phyloP scores from a whole-genome alignment of 768 basidiomycete genomes.

The Xerocomellus intermedius region DNA sequence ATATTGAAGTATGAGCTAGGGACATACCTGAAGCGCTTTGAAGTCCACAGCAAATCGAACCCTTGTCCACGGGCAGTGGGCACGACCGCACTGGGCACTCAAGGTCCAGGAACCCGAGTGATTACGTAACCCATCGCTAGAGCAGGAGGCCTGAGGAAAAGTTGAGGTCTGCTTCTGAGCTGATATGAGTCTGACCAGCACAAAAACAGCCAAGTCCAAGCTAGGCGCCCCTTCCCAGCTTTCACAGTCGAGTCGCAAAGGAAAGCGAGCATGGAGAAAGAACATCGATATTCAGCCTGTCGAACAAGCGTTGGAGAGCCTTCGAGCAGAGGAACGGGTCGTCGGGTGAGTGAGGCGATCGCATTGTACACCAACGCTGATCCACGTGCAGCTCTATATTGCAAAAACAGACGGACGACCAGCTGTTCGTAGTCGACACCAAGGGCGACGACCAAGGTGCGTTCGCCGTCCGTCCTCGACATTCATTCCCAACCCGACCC shows the following conservation, averaged over 20 bases:
- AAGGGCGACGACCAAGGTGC: slow-evolving; percentile 74
- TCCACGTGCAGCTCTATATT: slow-evolving; percentile 49
- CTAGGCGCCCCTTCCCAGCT: slow-evolving; percentile 30
- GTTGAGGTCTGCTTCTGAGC: too few relatives aligned
- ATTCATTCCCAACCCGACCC: too few relatives aligned
- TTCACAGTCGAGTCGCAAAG: slow-evolving; percentile 76
- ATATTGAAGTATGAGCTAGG: too few relatives aligned
- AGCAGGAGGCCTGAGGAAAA: too few relatives aligned
- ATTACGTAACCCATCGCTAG: too few relatives aligned
- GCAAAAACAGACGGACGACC: slow-evolving; percentile 65
- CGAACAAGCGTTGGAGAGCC: slow-evolving; percentile 70
- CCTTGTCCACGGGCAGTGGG: too few relatives aligned
- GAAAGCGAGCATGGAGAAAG: slow-evolving; percentile 93
- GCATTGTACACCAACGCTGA: neutral
- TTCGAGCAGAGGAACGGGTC: slow-evolving; percentile 78
- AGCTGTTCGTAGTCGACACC: slow-evolving; percentile 80
- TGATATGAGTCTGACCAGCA: too few relatives aligned
- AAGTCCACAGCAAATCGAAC: too few relatives aligned
- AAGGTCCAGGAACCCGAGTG: too few relatives aligned
- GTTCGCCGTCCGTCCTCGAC: neutral
- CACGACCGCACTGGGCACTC: too few relatives aligned
- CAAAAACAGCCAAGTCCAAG: slow-evolving; percentile 12
- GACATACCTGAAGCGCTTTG: too few relatives aligned
- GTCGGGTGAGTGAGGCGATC: slow-evolving; percentile 56
- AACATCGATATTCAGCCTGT: slow-evolving; percentile 84